These are phyloP conservation scores for Flaveria sonorensis DNA, from an alignment of 129 eudicot genomes.

Conservation along the genomic window DNA sequence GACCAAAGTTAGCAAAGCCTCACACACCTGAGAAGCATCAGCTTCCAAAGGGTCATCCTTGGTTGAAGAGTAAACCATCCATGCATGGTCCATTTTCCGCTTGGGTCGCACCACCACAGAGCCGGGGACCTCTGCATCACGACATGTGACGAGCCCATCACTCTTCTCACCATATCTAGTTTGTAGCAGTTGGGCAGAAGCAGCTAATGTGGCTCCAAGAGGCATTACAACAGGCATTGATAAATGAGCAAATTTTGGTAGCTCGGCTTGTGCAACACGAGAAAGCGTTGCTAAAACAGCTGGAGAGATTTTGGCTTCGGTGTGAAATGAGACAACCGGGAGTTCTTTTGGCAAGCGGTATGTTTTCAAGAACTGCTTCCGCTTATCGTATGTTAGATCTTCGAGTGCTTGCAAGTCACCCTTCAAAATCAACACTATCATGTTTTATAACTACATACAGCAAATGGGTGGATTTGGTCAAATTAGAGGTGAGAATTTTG, in stretches of 20 bases:
- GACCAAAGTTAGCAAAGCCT: slow-evolving; percentile 73
- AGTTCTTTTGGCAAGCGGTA: slow-evolving; percentile 69
- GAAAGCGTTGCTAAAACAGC: slow-evolving; percentile 82
- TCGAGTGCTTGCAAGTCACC: slow-evolving; percentile 96
- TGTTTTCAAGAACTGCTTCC: slow-evolving; percentile 64
- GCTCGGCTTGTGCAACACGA: slow-evolving; percentile 89
- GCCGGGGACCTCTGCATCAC: slow-evolving; percentile 99
- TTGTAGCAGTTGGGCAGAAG: slow-evolving; percentile 88
- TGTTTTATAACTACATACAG: neutral
- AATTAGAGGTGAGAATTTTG: too few species aligned
- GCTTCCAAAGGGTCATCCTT: slow-evolving; percentile 79
- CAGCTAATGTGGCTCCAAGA: slow-evolving; percentile 94
- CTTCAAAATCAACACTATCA: slow-evolving; percentile 40
- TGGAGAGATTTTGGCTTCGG: slow-evolving; percentile 89
- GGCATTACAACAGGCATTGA: slow-evolving; percentile 84
- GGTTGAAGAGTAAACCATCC: slow-evolving; percentile 92
- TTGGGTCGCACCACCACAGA: slow-evolving; percentile 88
- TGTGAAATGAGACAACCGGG: slow-evolving; percentile 81
- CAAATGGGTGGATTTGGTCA: too few species aligned
- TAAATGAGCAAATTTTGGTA: slow-evolving; percentile 54
- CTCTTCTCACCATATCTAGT: slow-evolving; percentile 82
- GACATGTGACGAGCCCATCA: slow-evolving; percentile 89
- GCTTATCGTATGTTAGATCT: slow-evolving; percentile 76
- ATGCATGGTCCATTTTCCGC: slow-evolving; percentile 86
- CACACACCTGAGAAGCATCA: slow-evolving; percentile 88